Base-by-base conservation (phyloP, 768 basidiomycete species). In the Mrakia gelida region DNA sequence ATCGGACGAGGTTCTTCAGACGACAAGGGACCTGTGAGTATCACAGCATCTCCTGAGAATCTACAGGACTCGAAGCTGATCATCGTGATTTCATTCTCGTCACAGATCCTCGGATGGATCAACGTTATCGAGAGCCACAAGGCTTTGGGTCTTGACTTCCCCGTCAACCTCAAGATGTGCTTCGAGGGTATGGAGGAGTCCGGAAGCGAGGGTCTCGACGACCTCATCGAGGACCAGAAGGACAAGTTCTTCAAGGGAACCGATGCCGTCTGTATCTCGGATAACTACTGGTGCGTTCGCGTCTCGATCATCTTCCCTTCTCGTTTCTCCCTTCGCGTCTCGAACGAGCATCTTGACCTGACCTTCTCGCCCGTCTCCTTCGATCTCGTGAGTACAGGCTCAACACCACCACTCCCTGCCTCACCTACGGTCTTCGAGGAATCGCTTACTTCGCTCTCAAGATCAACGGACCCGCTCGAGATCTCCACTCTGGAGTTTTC, bases 181-280 rank as follows among this genome's bases (percentile, higher is more conserved):
- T 95, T 98, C 81, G 96, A 98, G 84, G 95, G 86, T 71, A 98
- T 97, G 95, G 96, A 98, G 84, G 96, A 98, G 86, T 91, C 88
- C 79, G 95, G 95, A 8, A 92, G 91, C 61, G 92, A 93, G 81
- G 94, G 95, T 1, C 88, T 98, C 18, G 95, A 97, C 81, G 92
- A 92, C 49, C 89, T 96, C 63, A 93, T 98, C 16, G 86, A 88
- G 61, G 87, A 88, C 67, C 91, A 91, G 54, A 85, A 86, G 80
- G 85, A 87, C 71, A 88, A 89, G 32, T 97, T 90, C 88, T 95
- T 97, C 85, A 88, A 91, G 56, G 92, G 91, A 9, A 91, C 94
- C 32, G 94, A 97, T 81, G 92, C 91, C 81, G 92, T 95, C 75
- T 98, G 96, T 87, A 98, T 98, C 82, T 85, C 84, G 74, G 95